Base-by-base conservation (phyloP, 2,329 filamentous ascomycete genomes). In the Chrysosphaeria jannelii region DNA sequence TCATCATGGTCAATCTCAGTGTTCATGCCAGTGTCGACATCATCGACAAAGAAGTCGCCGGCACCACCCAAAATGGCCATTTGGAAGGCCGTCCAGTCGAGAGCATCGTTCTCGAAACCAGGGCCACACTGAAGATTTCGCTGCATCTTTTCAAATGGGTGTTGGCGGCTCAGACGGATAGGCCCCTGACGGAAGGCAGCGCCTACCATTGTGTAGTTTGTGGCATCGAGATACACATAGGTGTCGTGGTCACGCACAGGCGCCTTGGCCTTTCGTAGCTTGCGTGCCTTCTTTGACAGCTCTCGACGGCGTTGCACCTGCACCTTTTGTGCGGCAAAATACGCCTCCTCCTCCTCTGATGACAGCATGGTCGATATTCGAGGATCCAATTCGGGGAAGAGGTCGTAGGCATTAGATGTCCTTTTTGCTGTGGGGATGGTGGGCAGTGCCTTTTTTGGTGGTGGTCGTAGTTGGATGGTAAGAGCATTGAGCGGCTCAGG, bases 61-160 rank as follows among this genome's bases (percentile, higher is more conserved):
- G 53, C 52, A 5, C 54, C 56, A 20, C 59, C 58, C 0, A 57
- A 41, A 23, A 65, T 62, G 10, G 61, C 59, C 50, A 64, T 62
- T 38, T 67, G 60, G 35, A 64, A 66, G 4, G 59, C 58, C 5
- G 53, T 60, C 59, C 59, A 65, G 42, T 67, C 59, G 4, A 65
- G 38, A 6, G 45, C 50, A 22, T 54, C 53, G 23, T 58, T 56
- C 27, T 42, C 45, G n/a, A n/a, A n/a, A n/a, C n/a, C n/a, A n/a
- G n/a, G n/a, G n/a, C n/a, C n/a, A n/a, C n/a, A n/a, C n/a, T n/a
- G n/a, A n/a, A n/a, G n/a, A n/a, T n/a, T n/a, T n/a, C n/a, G n/a
- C n/a, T n/a, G n/a, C n/a, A n/a, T n/a, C n/a, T n/a, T n/a, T n/a
- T 18, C 16, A 18, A 18, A n/a, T 7, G 16, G 16, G n/a, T 56